Evolutionary conservation across 2,329 filamentous ascomycete species (phyloP).

Genomic region (Talaromyces amestolkiae): DNA sequence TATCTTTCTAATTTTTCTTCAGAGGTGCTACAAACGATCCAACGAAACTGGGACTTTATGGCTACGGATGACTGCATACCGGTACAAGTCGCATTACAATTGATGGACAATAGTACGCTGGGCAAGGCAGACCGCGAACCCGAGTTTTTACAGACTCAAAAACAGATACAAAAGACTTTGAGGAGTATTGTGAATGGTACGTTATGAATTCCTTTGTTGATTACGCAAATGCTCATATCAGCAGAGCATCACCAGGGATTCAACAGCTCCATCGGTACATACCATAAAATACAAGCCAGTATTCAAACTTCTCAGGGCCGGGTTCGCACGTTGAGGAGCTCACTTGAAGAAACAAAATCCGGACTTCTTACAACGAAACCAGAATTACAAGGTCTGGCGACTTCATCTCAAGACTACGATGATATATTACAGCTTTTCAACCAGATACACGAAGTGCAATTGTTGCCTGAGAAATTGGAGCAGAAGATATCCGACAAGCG

Average conservation of each 20-base stretch:
- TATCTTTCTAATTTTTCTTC: background rate
- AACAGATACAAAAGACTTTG: slow-evolving; percentile 85
- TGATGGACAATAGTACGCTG: slow-evolving; percentile 91
- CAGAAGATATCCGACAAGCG: slow-evolving; percentile 94
- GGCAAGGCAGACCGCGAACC: slow-evolving; percentile 85
- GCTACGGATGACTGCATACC: slow-evolving; percentile 83
- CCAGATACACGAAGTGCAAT: slow-evolving; percentile 82
- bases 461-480: slow-evolving; percentile 88
- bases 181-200: slow-evolving; percentile 84
- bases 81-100: slow-evolving; percentile 88
- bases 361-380: slow-evolving; percentile 83
- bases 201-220: slow-evolving; percentile 18
- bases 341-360: slow-evolving; percentile 74
- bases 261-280: slow-evolving; percentile 97
- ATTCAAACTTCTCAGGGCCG: slow-evolving; percentile 85
- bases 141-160: slow-evolving; percentile 78
- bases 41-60: slow-evolving; percentile 89
- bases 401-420: slow-evolving; percentile 85
- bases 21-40: slow-evolving; percentile 76
- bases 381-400: slow-evolving; percentile 85
- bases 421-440: slow-evolving; percentile 79
- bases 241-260: slow-evolving; percentile 95
- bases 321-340: slow-evolving; percentile 77
- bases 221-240: background rate
- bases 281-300: slow-evolving; percentile 95